Evolutionary conservation across 139 green algal genomes (phyloP).

Genomic region (Chlamydomonas sphaeroides): DNA sequence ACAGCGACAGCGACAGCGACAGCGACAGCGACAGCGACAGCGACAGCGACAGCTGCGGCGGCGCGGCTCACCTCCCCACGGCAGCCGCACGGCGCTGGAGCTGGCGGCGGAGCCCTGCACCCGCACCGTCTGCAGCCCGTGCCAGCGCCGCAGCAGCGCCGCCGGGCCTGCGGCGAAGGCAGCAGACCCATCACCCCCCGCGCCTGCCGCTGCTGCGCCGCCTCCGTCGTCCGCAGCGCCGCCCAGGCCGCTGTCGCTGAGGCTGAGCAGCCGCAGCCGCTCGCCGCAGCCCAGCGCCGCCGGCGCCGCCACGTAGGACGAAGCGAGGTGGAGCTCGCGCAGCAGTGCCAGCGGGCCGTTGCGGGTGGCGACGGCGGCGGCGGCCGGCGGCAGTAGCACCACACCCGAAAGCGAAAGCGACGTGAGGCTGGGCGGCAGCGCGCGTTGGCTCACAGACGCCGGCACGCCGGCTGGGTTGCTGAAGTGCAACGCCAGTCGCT

Average conservation of each 20-base stretch:
- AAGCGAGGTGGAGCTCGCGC: background rate
- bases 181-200: background rate
- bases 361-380: background rate
- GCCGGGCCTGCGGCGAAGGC: too few relatives aligned
- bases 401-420: conserved; percentile 5
- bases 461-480: background rate
- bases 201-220: background rate
- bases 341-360: background rate
- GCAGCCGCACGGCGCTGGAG: background rate
- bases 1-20: too few relatives aligned
- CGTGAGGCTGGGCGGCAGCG: conserved; percentile 12
- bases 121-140: conserved; percentile 27
- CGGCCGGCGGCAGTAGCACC: background rate
- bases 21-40: too few relatives aligned
- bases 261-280: conserved; percentile 6
- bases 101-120: background rate
- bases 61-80: background rate
- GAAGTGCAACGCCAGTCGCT: conserved; percentile 20
- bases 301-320: background rate
- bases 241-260: conserved; percentile 14
- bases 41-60: background rate
- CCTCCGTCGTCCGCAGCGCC: background rate
- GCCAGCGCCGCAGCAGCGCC: conserved; percentile 7
- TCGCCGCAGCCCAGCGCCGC: background rate
- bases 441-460: background rate